A percentile compares a stretch with the other conserved stretches of the same genome.
Evolutionary conservation across 345 rosid species (phyloP).

Genomic region (Brassica nigra): DNA sequence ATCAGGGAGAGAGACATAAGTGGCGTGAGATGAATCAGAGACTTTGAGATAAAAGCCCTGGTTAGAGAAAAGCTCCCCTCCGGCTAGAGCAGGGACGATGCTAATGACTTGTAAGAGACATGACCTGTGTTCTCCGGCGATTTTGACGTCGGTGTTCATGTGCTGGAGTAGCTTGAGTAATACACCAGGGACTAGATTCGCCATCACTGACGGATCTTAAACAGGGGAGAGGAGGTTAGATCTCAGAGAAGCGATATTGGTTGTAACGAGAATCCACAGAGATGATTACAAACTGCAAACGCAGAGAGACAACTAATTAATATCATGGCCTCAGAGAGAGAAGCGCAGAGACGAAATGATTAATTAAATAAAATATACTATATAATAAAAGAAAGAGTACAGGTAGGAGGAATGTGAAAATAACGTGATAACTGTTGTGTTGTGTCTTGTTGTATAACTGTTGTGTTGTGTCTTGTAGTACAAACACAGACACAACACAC

Average conservation of each 20-base stretch:
- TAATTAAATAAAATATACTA: neutral
- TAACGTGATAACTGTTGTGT: conserved; percentile 9
- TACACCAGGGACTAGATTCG: conserved; percentile 94
- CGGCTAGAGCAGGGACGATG: conserved; percentile 93
- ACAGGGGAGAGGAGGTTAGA: conserved; percentile 6
- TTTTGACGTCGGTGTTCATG: conserved; percentile 93
- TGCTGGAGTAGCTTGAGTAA: conserved; percentile 93
- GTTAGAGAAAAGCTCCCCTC: conserved; percentile 86
- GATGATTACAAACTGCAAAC: conserved; percentile 5
- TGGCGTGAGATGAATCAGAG: conserved; percentile 98
- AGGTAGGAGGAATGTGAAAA: conserved; percentile 32
- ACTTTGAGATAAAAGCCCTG: conserved; percentile 95
- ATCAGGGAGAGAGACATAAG: conserved; percentile 90
- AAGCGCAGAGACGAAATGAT: neutral
- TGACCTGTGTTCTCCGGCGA: conserved; percentile 95
- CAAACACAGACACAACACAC: neutral
- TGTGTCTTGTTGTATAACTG: conserved; percentile 5
- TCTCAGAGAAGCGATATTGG: conserved; percentile 17
- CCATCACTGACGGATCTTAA: conserved; percentile 51
- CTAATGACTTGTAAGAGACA: conserved; percentile 89
- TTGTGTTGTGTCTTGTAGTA: conserved; percentile 5
- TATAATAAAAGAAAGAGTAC: conserved; percentile 3
- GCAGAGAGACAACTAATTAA: conserved; percentile 19
- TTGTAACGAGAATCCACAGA: conserved; percentile 22
- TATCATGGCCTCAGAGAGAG: conserved; percentile 1